These are phyloP conservation scores for Xenosphaeropsis pyriputrescens DNA, from an alignment of 2,329 filamentous ascomycete genomes.

Conservation along the genomic window DNA sequence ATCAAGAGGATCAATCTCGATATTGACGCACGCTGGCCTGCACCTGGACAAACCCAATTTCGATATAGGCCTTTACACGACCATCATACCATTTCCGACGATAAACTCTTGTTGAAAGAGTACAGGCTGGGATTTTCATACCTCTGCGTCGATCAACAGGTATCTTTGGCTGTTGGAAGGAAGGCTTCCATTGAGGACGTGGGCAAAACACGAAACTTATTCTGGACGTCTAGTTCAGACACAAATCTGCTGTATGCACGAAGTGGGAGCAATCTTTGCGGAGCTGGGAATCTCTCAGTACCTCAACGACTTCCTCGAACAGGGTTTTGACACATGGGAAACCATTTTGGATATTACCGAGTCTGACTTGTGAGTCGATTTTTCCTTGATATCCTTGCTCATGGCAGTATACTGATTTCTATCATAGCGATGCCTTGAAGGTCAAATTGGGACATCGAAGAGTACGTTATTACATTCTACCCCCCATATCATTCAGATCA, in stretches of 20 bases:
- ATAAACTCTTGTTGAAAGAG: too few species aligned
- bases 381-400: not conserved
- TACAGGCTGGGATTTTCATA: too few species aligned
- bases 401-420: slow-evolving; percentile 6
- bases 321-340: slow-evolving; percentile 78
- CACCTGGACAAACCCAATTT: too few species aligned
- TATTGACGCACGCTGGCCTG: too few species aligned
- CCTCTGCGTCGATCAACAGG: too few species aligned
- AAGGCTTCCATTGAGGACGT: too few species aligned
- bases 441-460: slow-evolving; percentile 72
- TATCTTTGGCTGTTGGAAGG: too few species aligned
- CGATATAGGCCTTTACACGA: too few species aligned
- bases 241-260: slow-evolving; percentile 23
- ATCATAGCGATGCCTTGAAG: slow-evolving; percentile 48
- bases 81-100: too few species aligned
- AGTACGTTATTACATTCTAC: slow-evolving; percentile 32
- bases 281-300: slow-evolving; percentile 72
- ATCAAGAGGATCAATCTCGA: too few species aligned
- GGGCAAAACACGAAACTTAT: not conserved
- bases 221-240: slow-evolving; percentile 18
- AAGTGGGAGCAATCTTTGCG: slow-evolving; percentile 50
- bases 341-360: slow-evolving; percentile 75
- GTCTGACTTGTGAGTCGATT: slow-evolving; percentile 52
- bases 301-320: slow-evolving; percentile 54
- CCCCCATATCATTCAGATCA: not conserved